These are phyloP conservation scores for Aristolochia fimbriata DNA, from an alignment of 164 flowering plant genomes.

Conservation along the genomic window DNA sequence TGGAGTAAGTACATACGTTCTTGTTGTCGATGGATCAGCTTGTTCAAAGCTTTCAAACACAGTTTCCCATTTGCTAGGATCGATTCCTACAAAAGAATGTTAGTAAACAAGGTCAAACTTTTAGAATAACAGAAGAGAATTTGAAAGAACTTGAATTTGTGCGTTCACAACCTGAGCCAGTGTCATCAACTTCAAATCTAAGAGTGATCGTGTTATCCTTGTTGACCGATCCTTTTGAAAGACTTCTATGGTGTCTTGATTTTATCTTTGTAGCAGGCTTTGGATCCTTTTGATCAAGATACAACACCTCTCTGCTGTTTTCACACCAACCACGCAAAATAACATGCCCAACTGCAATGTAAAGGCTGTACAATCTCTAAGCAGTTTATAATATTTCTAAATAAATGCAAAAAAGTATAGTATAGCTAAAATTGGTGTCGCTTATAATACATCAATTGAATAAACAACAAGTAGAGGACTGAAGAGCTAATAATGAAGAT, in stretches of 20 bases:
- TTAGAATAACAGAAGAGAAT: not conserved
- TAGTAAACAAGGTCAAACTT: not conserved
- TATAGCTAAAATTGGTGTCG: too few relatives aligned
- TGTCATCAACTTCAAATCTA: constrained; percentile 94
- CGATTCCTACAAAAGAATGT: constrained; percentile 48
- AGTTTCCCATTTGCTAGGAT: constrained; percentile 96
- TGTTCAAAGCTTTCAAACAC: constrained; percentile 99
- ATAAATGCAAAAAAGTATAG: too few relatives aligned
- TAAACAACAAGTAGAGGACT: not conserved
- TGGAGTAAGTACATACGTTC: constrained; percentile 43
- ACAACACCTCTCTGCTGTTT: constrained; percentile 15
- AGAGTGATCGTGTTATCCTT: constrained; percentile 54
- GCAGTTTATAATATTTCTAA: too few relatives aligned
- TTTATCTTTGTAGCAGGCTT: constrained; percentile 26
- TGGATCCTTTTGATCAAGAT: constrained; percentile 29
- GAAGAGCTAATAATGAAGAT: not conserved
- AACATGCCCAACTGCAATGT: constrained; percentile 68
- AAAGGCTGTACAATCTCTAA: not conserved
- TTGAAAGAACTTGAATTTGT: not conserved
- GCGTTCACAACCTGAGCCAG: constrained; percentile 73
- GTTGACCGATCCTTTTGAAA: constrained; percentile 27
- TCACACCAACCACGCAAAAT: constrained; percentile 88
- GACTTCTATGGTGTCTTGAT: constrained; percentile 38
- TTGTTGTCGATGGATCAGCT: constrained; percentile 94
- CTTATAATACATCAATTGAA: not conserved